Evolutionary conservation across 441 rosid genomes (phyloP).

Genomic region (Euphorbia celastroides): DNA sequence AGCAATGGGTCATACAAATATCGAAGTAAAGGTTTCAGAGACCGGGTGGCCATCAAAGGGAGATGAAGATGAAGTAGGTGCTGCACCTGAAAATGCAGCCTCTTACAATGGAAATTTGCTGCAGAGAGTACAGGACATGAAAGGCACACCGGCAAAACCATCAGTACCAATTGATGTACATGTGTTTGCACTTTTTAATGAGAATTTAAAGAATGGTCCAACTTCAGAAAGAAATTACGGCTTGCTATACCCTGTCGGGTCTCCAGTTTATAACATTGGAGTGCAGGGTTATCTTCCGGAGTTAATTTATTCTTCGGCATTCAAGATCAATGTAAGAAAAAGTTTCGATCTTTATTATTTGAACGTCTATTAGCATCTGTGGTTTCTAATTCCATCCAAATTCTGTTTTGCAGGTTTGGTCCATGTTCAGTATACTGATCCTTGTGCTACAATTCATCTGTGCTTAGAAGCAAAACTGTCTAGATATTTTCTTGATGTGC

Average conservation of each 20-base stretch:
- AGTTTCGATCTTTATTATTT: neutral
- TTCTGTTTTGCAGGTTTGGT: slow-evolving; percentile 41
- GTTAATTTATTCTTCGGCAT: slow-evolving; percentile 30
- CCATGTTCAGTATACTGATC: slow-evolving; percentile 31
- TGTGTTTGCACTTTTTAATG: slow-evolving; percentile 78
- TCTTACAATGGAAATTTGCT: slow-evolving; percentile 61
- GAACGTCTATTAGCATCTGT: neutral
- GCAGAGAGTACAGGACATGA: slow-evolving; percentile 36
- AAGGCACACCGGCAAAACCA: slow-evolving; percentile 69
- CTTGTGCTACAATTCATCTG: slow-evolving; percentile 15
- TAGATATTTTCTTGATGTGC: neutral
- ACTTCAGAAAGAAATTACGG: slow-evolving; percentile 84
- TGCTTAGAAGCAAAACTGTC: slow-evolving; percentile 14
- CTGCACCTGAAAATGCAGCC: slow-evolving; percentile 55
- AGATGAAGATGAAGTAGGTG: slow-evolving; percentile 60
- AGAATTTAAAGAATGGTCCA: slow-evolving; percentile 74
- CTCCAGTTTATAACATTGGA: slow-evolving; percentile 70
- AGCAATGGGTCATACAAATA: slow-evolving; percentile 52
- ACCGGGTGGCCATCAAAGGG: slow-evolving; percentile 95
- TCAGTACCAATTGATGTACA: slow-evolving; percentile 52
- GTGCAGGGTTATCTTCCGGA: slow-evolving; percentile 62
- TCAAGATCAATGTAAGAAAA: slow-evolving; percentile 27
- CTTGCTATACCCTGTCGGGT: slow-evolving; percentile 61
- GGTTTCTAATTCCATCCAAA: neutral
- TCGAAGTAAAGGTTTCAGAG: slow-evolving; percentile 62